These are phyloP conservation scores for Cyanidium caldarium DNA, from an alignment of 23 red algal genomes.

Conservation along the genomic window DNA sequence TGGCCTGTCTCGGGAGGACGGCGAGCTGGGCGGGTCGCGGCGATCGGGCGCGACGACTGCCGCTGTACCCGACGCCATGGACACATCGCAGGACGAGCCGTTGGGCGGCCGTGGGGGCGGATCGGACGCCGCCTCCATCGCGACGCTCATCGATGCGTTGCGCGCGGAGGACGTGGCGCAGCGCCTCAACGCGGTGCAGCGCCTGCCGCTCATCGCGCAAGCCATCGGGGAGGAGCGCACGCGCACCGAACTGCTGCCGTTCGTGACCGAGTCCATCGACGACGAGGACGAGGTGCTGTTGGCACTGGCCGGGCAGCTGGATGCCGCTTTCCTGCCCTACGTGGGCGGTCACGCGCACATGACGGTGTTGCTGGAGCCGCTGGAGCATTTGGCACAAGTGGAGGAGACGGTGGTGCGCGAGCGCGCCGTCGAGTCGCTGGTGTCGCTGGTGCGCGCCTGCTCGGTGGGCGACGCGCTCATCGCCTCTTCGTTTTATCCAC, in stretches of 20 bases:
- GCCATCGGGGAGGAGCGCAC: conserved; percentile 85
- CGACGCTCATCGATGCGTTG: conserved; percentile 84
- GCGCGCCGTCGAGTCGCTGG: conserved; percentile 57
- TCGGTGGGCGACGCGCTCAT: background rate
- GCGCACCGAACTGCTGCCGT: conserved; percentile 79
- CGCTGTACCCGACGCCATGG: no score
- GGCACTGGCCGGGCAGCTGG: conserved; percentile 74
- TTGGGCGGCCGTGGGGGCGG: no score
- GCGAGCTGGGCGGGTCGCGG: no score
- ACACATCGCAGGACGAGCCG: no score
- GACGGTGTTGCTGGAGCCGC: conserved; percentile 41
- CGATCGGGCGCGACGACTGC: no score
- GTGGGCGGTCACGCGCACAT: conserved; percentile 62
- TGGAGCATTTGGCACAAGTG: conserved; percentile 61
- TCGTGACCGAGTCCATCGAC: conserved; percentile 89
- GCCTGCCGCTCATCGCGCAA: conserved; percentile 62
- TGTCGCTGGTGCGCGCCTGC: conserved; percentile 5
- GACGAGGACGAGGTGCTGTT: conserved; percentile 96
- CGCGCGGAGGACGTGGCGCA: conserved; percentile 78
- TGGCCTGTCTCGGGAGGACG: no score
- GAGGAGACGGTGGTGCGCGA: conserved; percentile 93
- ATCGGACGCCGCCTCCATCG: conserved; percentile 34
- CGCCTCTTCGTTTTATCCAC: conserved; percentile 28
- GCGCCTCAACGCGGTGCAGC: conserved; percentile 60
- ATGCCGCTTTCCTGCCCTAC: conserved; percentile 45